Evolutionary conservation across 2,329 filamentous ascomycete species (phyloP).

Genomic region (Exophiala bonariae): DNA sequence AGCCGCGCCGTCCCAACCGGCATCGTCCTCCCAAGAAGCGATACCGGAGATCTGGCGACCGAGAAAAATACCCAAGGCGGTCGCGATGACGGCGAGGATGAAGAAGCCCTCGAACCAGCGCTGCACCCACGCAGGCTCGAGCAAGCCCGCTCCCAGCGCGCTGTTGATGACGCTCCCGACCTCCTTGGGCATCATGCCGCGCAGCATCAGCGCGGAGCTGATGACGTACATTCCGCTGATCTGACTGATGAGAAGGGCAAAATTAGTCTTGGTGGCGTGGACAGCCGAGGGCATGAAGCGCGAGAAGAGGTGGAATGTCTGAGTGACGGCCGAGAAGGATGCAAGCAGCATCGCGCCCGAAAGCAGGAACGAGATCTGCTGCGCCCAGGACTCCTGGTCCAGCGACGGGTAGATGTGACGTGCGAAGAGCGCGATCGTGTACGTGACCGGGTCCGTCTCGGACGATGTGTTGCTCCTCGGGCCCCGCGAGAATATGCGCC

Average conservation of each 20-base stretch:
- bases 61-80: slow-evolving; percentile 71
- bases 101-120: slow-evolving; percentile 91
- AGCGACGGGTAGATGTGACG: slow-evolving; percentile 82
- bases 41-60: slow-evolving; percentile 60
- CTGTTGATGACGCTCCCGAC: slow-evolving; percentile 76
- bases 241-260: slow-evolving; percentile 77
- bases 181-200: slow-evolving; percentile 75
- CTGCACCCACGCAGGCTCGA: slow-evolving; percentile 72
- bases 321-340: slow-evolving; percentile 78
- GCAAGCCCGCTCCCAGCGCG: slow-evolving; percentile 68
- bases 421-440: slow-evolving; percentile 75
- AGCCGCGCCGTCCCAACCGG: slow-evolving; percentile 57
- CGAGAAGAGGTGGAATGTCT: slow-evolving; percentile 79
- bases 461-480: slow-evolving; percentile 52
- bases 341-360: slow-evolving; percentile 80
- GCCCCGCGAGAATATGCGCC: slow-evolving; percentile 54
- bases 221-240: slow-evolving; percentile 85
- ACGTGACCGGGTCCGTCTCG: slow-evolving; percentile 78
- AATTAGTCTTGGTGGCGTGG: slow-evolving; percentile 72
- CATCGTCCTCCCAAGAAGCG: slow-evolving; percentile 55
- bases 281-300: slow-evolving; percentile 72
- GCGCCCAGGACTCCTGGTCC: slow-evolving; percentile 79
- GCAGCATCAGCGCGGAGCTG: slow-evolving; percentile 71
- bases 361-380: slow-evolving; percentile 80
- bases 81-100: slow-evolving; percentile 65